phyloP scores from a whole-genome alignment of 164 flowering plant genomes.

The Vitis labrusca region DNA sequence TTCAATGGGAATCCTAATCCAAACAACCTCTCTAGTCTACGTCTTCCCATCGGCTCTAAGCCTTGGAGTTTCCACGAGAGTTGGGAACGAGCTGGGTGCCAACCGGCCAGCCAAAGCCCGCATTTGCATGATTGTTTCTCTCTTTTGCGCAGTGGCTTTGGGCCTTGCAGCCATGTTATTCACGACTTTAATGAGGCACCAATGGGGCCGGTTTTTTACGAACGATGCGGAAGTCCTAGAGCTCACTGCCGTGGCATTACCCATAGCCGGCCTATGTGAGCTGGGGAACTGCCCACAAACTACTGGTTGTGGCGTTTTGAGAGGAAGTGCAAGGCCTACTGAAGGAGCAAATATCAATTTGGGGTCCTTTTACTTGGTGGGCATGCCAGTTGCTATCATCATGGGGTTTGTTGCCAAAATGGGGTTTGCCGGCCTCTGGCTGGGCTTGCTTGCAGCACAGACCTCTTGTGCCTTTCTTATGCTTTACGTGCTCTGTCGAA shows the following conservation, averaged over 20 bases:
- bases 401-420: slow-evolving; percentile 63
- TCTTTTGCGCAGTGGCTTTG: slow-evolving; percentile 50
- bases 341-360: slow-evolving; percentile 87
- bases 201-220: slow-evolving; percentile 86
- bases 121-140: slow-evolving; percentile 58
- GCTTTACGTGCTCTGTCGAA: slow-evolving; percentile 59
- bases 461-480: slow-evolving; percentile 75
- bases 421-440: slow-evolving; percentile 90
- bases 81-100: slow-evolving; percentile 87
- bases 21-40: slow-evolving; percentile 83
- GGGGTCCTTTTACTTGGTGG: slow-evolving; percentile 89
- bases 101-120: slow-evolving; percentile 75
- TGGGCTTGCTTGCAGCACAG: slow-evolving; percentile 91
- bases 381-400: slow-evolving; percentile 86
- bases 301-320: slow-evolving; percentile 85
- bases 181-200: slow-evolving; percentile 66
- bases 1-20: slow-evolving; percentile 94
- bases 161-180: slow-evolving; percentile 75
- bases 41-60: slow-evolving; percentile 86
- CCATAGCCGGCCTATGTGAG: slow-evolving; percentile 87
- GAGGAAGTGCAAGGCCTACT: slow-evolving; percentile 89
- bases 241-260: slow-evolving; percentile 73
- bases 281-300: slow-evolving; percentile 98
- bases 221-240: slow-evolving; percentile 59
- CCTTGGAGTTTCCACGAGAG: slow-evolving; percentile 83